Conservation (phyloP, 805 yeast species). For the Saturnispora ahearnii region DNA sequence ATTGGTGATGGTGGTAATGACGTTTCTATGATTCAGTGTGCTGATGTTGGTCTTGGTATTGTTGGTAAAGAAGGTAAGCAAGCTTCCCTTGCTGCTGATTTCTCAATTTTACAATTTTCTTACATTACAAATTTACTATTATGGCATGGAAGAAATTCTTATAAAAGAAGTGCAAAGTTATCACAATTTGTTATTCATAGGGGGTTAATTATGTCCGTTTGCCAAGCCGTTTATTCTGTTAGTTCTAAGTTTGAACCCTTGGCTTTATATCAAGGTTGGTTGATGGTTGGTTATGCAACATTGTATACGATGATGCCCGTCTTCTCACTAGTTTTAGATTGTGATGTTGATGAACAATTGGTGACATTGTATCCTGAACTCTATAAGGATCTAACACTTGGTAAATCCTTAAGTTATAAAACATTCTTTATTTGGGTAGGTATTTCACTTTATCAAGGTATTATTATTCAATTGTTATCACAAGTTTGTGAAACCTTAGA, state of each 20-base stretch:
- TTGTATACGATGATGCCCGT: constrained; percentile 98
- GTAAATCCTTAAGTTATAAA: constrained; percentile 73
- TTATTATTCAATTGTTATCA: constrained; percentile 71
- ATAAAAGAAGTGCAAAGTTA: constrained; percentile 88
- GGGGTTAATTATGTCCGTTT: constrained; percentile 86
- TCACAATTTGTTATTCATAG: constrained; percentile 96
- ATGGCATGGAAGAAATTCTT: constrained; percentile 98
- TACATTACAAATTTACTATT: constrained; percentile 75
- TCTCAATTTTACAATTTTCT: constrained; percentile 86
- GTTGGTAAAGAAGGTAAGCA: constrained; percentile 98
- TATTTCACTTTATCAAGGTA: constrained; percentile 86
- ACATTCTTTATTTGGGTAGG: constrained; percentile 90
- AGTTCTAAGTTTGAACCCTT: constrained; percentile 85
- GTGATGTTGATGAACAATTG: constrained; percentile 82
- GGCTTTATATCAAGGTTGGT: constrained; percentile 91
- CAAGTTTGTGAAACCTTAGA: constrained; percentile 66
- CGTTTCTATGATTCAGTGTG: constrained; percentile 97
- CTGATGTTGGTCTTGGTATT: constrained; percentile 98
- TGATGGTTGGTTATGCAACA: constrained; percentile 98
- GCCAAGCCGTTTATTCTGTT: constrained; percentile 89
- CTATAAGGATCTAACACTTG: constrained; percentile 84
- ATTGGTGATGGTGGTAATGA: constrained; percentile 99
- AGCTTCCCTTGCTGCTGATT: constrained; percentile 95
- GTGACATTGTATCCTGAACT: constrained; percentile 91
- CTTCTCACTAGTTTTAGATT: constrained; percentile 82